A percentile compares a stretch with the other conserved stretches of the same genome.
phyloP scores from a whole-genome alignment of 176 grass and related monocot species.

The Eleusine indica region DNA sequence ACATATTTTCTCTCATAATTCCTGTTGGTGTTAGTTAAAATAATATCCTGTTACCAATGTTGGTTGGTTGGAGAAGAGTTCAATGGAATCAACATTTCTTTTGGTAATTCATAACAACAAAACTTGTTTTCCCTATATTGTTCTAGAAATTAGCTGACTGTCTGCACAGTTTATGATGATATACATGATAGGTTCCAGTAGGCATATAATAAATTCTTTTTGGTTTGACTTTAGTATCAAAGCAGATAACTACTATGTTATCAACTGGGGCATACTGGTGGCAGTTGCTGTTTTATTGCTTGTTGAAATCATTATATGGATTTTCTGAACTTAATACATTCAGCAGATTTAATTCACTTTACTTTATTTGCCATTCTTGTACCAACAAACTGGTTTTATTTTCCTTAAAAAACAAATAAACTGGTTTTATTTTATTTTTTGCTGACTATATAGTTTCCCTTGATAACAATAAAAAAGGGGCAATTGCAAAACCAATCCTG shows the following conservation, averaged over 20 bases:
- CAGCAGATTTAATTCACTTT: neutral
- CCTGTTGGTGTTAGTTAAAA: neutral
- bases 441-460: neutral
- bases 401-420: too few relatives aligned
- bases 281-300: neutral
- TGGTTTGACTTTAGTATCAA: neutral
- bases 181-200: neutral
- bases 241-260: neutral
- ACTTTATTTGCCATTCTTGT: neutral
- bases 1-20: neutral
- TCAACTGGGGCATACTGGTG: neutral
- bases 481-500: too few relatives aligned
- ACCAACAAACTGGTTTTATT: neutral
- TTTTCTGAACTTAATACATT: neutral
- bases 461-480: neutral
- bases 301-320: neutral
- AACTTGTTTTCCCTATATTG: neutral
- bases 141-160: neutral
- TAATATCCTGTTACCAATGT: neutral
- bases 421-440: neutral
- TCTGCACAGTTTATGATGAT: neutral
- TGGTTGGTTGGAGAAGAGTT: constrained; percentile 3
- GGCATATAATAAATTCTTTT: constrained; percentile 16
- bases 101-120: constrained; percentile 7
- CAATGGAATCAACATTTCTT: constrained; percentile 3